A percentile compares a stretch with the other conserved stretches of the same genome.
These are phyloP conservation scores for Polytrichum formosum DNA, from an alignment of 225 moss, liverwort and hornwort genomes.

Conservation along the genomic window DNA sequence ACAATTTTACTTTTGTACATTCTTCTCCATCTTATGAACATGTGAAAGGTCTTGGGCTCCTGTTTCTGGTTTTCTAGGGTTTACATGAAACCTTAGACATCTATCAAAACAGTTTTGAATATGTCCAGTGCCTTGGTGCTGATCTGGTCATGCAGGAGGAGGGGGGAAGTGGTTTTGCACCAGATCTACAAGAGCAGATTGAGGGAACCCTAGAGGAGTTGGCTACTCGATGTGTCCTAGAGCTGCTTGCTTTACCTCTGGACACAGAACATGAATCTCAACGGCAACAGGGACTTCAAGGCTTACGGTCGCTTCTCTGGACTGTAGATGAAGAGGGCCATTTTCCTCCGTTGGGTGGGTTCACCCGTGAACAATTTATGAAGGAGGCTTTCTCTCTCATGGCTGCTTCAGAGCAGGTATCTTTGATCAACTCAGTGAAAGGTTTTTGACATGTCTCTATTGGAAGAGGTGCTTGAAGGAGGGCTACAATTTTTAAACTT, in stretches of 20 bases:
- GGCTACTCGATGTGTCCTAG: constrained; percentile 77
- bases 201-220: constrained; percentile 89
- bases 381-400: constrained; percentile 80
- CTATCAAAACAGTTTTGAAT: constrained; percentile 3
- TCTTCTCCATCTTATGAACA: too few relatives aligned
- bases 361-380: constrained; percentile 82
- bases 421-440: too few relatives aligned
- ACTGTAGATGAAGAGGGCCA: constrained; percentile 75
- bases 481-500: too few relatives aligned
- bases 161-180: constrained; percentile 68
- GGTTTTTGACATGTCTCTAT: too few relatives aligned
- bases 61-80: background rate
- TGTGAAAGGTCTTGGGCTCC: too few relatives aligned
- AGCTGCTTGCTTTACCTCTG: constrained; percentile 74
- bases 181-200: constrained; percentile 87
- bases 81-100: background rate
- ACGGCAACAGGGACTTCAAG: constrained; percentile 84
- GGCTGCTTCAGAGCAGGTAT: constrained; percentile 90
- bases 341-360: constrained; percentile 58
- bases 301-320: constrained; percentile 80
- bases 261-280: constrained; percentile 73
- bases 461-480: too few relatives aligned
- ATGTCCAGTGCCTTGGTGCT: constrained; percentile 14
- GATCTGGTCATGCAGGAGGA: constrained; percentile 68
- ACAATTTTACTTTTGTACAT: too few relatives aligned